Percentiles rank a stretch among this genome's conserved stretches.
Evolutionary conservation across 345 rosid species (phyloP).

Genomic region (Mallotus nudiflorus): DNA sequence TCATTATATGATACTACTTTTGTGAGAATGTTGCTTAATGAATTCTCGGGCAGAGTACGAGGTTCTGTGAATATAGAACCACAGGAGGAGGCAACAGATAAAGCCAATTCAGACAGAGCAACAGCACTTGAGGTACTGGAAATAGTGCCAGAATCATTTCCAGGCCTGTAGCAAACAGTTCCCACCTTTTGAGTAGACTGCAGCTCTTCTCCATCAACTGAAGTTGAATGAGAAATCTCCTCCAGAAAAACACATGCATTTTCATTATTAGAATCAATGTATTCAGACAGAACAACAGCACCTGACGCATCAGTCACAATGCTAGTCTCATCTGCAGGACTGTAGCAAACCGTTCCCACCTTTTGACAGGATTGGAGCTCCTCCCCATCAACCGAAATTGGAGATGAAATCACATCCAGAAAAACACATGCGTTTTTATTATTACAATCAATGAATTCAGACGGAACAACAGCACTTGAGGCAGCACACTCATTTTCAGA

Average conservation of each 20-base stretch:
- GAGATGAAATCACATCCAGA: constrained; percentile 19
- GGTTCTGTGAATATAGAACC: constrained; percentile 19
- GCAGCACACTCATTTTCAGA: constrained; percentile 16
- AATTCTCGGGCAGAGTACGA: constrained; percentile 14
- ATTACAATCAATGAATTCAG: constrained; percentile 22
- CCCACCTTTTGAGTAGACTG: constrained; percentile 5
- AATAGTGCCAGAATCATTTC: too few relatives aligned
- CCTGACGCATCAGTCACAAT: constrained; percentile 20
- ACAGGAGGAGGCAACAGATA: constrained; percentile 17
- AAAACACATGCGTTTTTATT: constrained; percentile 10
- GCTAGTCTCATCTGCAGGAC: constrained; percentile 7
- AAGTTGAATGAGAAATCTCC: constrained; percentile 25
- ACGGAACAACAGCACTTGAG: constrained; percentile 14
- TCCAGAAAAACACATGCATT: constrained; percentile 6
- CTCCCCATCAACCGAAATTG: constrained; percentile 20
- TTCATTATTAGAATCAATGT: constrained; percentile 17
- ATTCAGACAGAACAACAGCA: constrained; percentile 19
- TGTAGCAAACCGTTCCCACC: too few relatives aligned
- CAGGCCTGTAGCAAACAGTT: too few relatives aligned
- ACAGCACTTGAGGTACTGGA: too few relatives aligned
- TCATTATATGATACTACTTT: constrained; percentile 10
- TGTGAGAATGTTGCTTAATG: constrained; percentile 17
- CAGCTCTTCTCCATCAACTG: constrained; percentile 14
- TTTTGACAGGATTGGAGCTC: constrained; percentile 15
- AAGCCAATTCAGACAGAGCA: constrained; percentile 9